Conservation (phyloP, 805 yeast genomes). For the Clavispora santaluciae region DNA sequence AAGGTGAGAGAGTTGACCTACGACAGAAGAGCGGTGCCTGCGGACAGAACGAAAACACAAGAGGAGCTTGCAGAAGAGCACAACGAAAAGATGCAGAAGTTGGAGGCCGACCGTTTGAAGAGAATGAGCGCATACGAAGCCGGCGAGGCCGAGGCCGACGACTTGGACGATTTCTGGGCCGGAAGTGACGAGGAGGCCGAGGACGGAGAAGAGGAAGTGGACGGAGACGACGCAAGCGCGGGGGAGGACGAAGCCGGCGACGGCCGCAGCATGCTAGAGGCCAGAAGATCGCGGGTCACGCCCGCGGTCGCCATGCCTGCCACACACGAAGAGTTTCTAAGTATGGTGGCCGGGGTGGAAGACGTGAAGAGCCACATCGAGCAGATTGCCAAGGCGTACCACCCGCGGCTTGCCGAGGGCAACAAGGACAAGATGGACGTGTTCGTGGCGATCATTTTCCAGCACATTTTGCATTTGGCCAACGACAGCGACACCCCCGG, state of each 20-base stretch:
- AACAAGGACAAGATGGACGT: slow-evolving; percentile 68
- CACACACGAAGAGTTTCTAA: slow-evolving; percentile 27
- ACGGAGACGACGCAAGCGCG: slow-evolving; percentile 35
- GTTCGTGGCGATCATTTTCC: slow-evolving; percentile 59
- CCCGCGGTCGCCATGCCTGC: slow-evolving; percentile 26
- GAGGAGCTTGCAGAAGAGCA: slow-evolving; percentile 64
- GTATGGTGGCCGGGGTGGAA: slow-evolving; percentile 26
- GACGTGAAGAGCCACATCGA: slow-evolving; percentile 46
- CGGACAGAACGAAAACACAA: slow-evolving; percentile 74
- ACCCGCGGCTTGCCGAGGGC: slow-evolving; percentile 76
- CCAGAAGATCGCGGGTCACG: slow-evolving; percentile 1
- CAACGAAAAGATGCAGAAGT: slow-evolving; percentile 51
- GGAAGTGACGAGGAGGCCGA: slow-evolving; percentile 43
- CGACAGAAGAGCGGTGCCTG: slow-evolving; percentile 75
- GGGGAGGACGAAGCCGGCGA: slow-evolving; percentile 2
- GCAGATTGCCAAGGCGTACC: slow-evolving; percentile 54
- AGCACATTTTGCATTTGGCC: slow-evolving; percentile 52
- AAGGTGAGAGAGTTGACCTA: slow-evolving; percentile 61
- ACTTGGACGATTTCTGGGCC: slow-evolving; percentile 73
- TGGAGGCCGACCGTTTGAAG: slow-evolving; percentile 63
- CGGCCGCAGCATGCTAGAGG: background rate
- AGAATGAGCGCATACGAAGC: slow-evolving; percentile 68
- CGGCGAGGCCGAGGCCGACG: slow-evolving; percentile 50
- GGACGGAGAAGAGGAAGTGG: slow-evolving; percentile 33
- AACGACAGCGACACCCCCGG: slow-evolving; percentile 13